Evolutionary conservation across 352 stramenopile species (phyloP).

Genomic region (Pythium coloratum): DNA sequence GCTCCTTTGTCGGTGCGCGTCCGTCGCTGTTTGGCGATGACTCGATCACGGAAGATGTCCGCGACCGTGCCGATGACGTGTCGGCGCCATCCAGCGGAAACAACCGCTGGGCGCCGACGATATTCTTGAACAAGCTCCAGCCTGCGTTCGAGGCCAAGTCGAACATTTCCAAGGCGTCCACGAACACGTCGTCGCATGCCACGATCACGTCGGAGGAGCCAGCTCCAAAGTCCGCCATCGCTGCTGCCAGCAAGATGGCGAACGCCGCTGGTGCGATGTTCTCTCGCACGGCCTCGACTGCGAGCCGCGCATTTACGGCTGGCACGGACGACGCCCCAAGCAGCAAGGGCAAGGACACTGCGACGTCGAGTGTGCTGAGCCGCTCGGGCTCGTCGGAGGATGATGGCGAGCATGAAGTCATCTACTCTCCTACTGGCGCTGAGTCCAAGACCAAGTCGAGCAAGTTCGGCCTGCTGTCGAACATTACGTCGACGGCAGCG

Average conservation of each 20-base stretch:
- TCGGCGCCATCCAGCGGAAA: conserved; percentile 3
- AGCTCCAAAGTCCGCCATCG: conserved; percentile 21
- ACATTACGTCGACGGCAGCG: conserved; percentile 35
- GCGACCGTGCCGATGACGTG: neutral
- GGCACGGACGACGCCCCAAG: conserved; percentile 17
- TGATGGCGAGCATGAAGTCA: conserved; percentile 18
- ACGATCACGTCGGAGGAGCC: conserved; percentile 11
- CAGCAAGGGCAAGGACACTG: conserved; percentile 15
- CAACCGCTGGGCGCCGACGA: conserved; percentile 40
- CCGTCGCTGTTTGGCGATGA: conserved; percentile 24
- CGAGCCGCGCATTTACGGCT: conserved; percentile 16
- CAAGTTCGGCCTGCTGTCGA: conserved; percentile 44
- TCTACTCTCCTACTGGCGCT: conserved; percentile 25
- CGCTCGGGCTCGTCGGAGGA: conserved; percentile 23
- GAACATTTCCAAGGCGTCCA: conserved; percentile 31
- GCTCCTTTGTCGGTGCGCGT: conserved; percentile 37
- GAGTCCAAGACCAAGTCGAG: conserved; percentile 36
- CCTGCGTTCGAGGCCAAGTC: conserved; percentile 33
- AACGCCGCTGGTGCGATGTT: conserved; percentile 22
- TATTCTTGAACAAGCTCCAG: conserved; percentile 40
- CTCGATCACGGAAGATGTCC: conserved; percentile 22
- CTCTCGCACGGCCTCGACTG: conserved; percentile 17
- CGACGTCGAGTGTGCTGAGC: conserved; percentile 2
- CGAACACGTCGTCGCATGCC: conserved; percentile 25
- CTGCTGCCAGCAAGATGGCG: conserved; percentile 23